Evolutionary conservation across 1,284 basidiomycete genomes (phyloP), one percentile per base, ranked within the genome.

Genomic region (Cutaneotrichosporon curvatum): DNA sequence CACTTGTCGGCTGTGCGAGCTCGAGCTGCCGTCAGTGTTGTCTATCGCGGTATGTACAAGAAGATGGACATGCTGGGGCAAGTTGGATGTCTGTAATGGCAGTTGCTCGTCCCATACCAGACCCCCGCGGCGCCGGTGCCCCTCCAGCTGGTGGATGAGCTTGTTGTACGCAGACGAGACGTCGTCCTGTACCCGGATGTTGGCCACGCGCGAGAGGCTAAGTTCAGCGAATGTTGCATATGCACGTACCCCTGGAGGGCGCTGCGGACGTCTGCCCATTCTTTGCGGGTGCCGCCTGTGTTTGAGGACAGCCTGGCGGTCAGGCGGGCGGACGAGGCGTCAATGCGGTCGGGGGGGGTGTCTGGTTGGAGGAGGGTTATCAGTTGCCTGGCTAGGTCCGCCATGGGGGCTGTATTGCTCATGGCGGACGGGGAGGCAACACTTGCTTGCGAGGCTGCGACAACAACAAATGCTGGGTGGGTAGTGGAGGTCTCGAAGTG

Each of bases 1-100:
- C 14, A 9, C 43, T 41, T 4, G 63, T 60, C 6, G 42, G 53
- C 7, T 44, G 30, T 3, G 63, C 44, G 15, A 67, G 53, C 22
- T 58, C 60, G 10, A 69, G 55, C 66, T 68, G 41, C 9, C 10
- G 37, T 45, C 19, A 43, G 41, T n/a, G n/a, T n/a, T n/a, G n/a
- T n/a, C n/a, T n/a, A n/a, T n/a, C n/a, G n/a, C n/a, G n/a, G n/a
- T 23, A 47, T 57, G 36, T 22, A 67, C 64, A 6, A 69, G 51
- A 2, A 69, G 43, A 22, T 65, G 63, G 1, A 69, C 51, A 48
- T 69, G 62, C 35, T 63, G 61, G 11, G 67, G 59, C 3, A 69
- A 34, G 44, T 66, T 65, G 5, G 53, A 52, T 34, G 61, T 57
- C 37, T 57, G 53, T 5, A 67, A 36, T 4, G 54, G 39, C 21